Conservation (phyloP, 2,329 filamentous ascomycete species). For the Colletotrichum nymphaeae region DNA sequence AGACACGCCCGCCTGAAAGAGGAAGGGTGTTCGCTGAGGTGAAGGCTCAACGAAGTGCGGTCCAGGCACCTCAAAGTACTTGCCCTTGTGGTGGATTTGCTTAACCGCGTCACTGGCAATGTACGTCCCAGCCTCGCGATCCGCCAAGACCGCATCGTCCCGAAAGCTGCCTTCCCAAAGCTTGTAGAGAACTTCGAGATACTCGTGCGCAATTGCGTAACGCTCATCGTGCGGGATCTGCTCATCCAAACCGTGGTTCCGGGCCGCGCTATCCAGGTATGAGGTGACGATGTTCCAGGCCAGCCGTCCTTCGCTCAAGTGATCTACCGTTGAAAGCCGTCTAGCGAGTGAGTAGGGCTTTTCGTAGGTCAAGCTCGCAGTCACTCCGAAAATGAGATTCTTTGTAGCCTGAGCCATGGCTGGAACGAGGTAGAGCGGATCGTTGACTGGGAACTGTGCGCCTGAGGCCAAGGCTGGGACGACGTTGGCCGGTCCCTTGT, state of each 20-base stretch:
- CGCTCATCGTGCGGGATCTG: conserved; percentile 57
- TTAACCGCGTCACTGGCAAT: conserved; percentile 58
- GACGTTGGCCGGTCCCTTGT: background rate
- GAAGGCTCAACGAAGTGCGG: conserved; percentile 71
- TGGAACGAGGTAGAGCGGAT: background rate
- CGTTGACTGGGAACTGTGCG: background rate
- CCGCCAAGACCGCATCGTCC: conserved; percentile 68
- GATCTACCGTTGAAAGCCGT: background rate
- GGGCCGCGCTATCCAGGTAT: background rate
- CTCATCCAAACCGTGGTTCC: background rate
- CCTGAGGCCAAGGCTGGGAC: background rate
- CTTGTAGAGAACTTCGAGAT: conserved; percentile 68
- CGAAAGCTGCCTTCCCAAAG: conserved; percentile 61
- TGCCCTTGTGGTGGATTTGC: conserved; percentile 71
- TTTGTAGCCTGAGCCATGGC: background rate
- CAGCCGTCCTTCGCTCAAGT: background rate
- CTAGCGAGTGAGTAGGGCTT: background rate
- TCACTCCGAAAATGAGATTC: background rate
- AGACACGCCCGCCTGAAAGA: conserved; percentile 53
- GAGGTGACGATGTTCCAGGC: background rate
- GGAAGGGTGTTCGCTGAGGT: conserved; percentile 72
- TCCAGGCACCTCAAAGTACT: conserved; percentile 68
- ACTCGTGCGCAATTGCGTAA: conserved; percentile 71
- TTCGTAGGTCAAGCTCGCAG: background rate
- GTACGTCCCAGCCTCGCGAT: conserved; percentile 56